Conservation (phyloP, 2,329 filamentous ascomycete genomes). For the Cytospora piceicola region DNA sequence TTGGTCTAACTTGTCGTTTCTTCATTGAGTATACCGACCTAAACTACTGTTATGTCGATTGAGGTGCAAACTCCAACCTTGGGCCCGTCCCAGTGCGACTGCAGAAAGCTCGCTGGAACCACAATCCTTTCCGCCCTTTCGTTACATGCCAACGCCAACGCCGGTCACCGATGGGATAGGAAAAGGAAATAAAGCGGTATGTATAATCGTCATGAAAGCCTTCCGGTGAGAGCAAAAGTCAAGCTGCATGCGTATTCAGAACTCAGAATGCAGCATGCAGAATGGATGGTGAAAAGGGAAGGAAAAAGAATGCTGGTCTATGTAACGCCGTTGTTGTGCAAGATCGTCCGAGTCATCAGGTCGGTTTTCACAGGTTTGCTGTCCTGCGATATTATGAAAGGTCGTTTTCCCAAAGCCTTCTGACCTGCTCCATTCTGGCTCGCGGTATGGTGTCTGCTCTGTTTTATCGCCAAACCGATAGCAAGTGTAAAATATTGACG, state of each 20-base stretch:
- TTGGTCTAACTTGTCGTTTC: neutral
- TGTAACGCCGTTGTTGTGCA: conserved; percentile 22
- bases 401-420: neutral
- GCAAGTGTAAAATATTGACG: neutral
- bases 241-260: neutral
- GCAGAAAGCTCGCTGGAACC: neutral
- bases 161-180: conserved; percentile 3
- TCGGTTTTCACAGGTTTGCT: neutral
- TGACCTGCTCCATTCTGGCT: neutral
- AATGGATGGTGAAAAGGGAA: neutral
- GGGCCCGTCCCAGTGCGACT: neutral
- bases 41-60: neutral
- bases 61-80: neutral
- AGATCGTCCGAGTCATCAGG: neutral
- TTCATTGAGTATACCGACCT: neutral
- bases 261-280: neutral
- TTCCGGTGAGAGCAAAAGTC: neutral
- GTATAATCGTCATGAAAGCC: conserved; percentile 2
- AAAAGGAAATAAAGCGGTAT: conserved; percentile 2
- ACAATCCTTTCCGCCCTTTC: neutral
- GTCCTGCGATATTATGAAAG: neutral
- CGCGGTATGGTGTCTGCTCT: neutral
- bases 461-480: neutral
- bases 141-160: conserved; percentile 11
- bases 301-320: conserved; percentile 15